These are phyloP conservation scores for Tetradesmus lagerheimii DNA, from an alignment of 139 green algal genomes.

Conservation along the genomic window DNA sequence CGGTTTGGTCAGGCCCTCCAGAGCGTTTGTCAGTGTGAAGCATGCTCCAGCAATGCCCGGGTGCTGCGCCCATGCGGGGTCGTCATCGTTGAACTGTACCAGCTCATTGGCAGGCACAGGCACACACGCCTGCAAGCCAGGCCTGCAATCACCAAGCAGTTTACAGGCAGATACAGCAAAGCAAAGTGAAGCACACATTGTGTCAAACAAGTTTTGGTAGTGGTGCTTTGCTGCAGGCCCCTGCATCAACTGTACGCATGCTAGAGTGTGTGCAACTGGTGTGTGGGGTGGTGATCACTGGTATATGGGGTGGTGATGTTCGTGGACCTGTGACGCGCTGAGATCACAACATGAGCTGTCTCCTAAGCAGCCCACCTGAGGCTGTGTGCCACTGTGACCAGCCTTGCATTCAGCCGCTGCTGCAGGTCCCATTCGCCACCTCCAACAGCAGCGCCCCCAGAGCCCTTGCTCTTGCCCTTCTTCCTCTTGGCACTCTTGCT, in stretches of 20 bases:
- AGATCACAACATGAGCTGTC: no score
- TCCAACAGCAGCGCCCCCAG: neutral
- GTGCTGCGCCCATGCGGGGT: neutral
- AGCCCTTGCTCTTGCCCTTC: neutral
- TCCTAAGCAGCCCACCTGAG: neutral
- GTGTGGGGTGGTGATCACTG: no score
- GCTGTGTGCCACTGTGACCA: constrained; percentile 21
- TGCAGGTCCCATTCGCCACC: neutral
- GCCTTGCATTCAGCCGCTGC: constrained; percentile 20
- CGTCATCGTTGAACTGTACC: neutral
- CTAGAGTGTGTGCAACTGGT: no score
- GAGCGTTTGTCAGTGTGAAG: neutral
- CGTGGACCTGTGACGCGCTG: no score
- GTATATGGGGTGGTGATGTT: no score
- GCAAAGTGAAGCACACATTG: neutral
- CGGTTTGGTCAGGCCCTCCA: neutral
- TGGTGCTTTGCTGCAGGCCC: no score
- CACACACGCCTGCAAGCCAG: neutral
- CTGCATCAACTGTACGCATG: no score
- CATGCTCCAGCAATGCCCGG: neutral
- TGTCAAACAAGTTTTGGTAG: no score
- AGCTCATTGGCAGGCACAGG: constrained; percentile 24
- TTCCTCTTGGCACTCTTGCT: neutral
- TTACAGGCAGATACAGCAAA: neutral
- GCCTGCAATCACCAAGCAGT: no score